Evolutionary conservation across 139 green algal species (phyloP).

Genomic region (Coelastrella sp.): DNA sequence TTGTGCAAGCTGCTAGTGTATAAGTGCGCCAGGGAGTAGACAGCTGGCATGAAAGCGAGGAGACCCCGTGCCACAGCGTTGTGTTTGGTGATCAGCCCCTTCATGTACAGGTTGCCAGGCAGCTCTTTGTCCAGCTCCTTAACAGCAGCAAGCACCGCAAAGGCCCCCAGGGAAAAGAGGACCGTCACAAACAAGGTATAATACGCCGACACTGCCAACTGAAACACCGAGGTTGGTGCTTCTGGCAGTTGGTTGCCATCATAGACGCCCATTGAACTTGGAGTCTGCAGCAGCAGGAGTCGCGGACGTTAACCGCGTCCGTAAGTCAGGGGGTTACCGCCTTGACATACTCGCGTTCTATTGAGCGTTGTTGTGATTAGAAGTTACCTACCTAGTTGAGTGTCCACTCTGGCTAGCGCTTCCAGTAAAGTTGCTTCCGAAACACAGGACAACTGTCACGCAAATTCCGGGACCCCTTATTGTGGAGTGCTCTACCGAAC

Average conservation of each 20-base stretch:
- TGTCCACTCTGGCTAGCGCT: no score
- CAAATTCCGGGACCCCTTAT: no score
- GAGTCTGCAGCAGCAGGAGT: no score
- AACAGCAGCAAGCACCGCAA: not conserved
- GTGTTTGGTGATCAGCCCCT: not conserved
- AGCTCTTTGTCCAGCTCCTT: not conserved
- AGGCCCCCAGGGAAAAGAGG: not conserved
- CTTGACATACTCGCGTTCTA: no score
- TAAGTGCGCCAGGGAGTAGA: conserved; percentile 10
- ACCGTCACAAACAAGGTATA: conserved; percentile 7
- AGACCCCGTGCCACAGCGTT: conserved; percentile 6
- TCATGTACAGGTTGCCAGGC: not conserved
- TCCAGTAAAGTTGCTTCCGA: no score
- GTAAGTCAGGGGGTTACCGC: no score
- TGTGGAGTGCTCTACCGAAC: no score
- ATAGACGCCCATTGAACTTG: conserved; percentile 1
- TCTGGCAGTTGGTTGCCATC: conserved; percentile 43
- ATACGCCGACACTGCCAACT: not conserved
- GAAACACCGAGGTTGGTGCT: conserved; percentile 5
- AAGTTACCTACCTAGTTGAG: no score
- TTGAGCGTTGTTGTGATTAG: no score
- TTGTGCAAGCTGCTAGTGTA: conserved; percentile 41
- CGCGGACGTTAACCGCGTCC: no score
- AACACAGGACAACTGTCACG: no score
- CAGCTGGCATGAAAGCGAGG: conserved; percentile 5